phyloP scores from a whole-genome alignment of 78 protist species.

The Dictyostelium firmibasis region DNA sequence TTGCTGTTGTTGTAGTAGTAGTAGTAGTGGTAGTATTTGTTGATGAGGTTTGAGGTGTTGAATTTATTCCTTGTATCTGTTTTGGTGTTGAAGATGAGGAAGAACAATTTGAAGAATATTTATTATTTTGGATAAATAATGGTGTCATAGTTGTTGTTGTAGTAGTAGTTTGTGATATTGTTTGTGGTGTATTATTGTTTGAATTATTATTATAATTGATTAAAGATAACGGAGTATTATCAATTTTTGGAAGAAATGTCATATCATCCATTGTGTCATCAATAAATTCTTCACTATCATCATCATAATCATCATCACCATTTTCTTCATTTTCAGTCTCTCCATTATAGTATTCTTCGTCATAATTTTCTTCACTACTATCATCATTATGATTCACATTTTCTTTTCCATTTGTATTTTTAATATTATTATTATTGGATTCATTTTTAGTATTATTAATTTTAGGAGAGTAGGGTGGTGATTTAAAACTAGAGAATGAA shows the following conservation, averaged over 20 bases:
- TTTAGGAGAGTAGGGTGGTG: neutral
- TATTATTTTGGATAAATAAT: neutral
- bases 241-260: neutral
- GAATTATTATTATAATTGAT: neutral
- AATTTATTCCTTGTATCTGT: neutral
- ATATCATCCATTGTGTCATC: constrained; percentile 30
- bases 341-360: neutral
- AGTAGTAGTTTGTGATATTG: neutral
- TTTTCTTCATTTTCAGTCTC: neutral
- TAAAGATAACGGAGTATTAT: neutral
- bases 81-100: neutral
- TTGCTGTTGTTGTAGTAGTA: neutral
- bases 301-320: neutral
- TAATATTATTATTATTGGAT: neutral
- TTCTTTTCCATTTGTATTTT: neutral
- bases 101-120: neutral
- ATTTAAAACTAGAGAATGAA: constrained; percentile 1
- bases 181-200: neutral
- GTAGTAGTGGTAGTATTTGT: no score
- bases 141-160: neutral
- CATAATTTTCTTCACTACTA: neutral
- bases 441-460: neutral
- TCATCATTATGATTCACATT: neutral
- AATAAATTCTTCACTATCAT: neutral
- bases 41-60: no score